Percentiles rank a stretch among this genome's conserved stretches.
phyloP scores from a whole-genome alignment of 345 rosid genomes.

The Citrus cavaleriei region DNA sequence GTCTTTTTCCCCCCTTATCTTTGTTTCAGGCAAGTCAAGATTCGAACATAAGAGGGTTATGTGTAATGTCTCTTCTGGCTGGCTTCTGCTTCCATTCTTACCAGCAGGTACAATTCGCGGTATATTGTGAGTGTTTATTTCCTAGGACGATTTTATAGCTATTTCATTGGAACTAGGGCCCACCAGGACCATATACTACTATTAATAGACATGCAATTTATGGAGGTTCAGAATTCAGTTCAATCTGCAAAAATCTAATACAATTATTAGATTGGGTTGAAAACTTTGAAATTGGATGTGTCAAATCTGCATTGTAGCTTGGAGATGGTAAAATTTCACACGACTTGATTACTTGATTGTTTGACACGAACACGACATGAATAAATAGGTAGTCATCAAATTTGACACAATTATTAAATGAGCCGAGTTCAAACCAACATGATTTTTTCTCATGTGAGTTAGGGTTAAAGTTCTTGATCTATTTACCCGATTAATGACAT shows the following conservation, averaged over 20 bases:
- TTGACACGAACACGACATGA: too few species aligned
- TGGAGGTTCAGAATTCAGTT: too few species aligned
- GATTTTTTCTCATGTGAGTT: too few species aligned
- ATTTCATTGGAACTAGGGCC: neutral
- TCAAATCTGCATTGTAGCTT: too few species aligned
- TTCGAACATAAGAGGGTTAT: slow-evolving; percentile 47
- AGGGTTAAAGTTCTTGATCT: too few species aligned
- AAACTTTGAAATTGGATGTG: too few species aligned
- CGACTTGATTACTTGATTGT: too few species aligned
- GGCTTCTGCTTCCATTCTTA: slow-evolving; percentile 77
- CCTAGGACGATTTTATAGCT: neutral
- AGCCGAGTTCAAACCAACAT: fast-evolving
- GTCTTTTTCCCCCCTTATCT: neutral
- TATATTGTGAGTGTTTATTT: neutral
- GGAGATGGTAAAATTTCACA: too few species aligned
- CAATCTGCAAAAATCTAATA: too few species aligned
- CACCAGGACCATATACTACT: neutral
- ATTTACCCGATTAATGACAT: too few species aligned
- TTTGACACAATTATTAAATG: too few species aligned
- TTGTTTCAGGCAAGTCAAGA: slow-evolving; percentile 60
- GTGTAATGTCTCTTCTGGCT: slow-evolving; percentile 50
- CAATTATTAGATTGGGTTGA: too few species aligned
- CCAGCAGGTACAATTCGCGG: slow-evolving; percentile 55
- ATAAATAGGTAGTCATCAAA: fast-evolving
- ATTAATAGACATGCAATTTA: neutral